Evolutionary conservation across 371 early-diverging fungal genomes (phyloP), one percentile per base, ranked within the genome.

Genomic region (Smittium culicis): DNA sequence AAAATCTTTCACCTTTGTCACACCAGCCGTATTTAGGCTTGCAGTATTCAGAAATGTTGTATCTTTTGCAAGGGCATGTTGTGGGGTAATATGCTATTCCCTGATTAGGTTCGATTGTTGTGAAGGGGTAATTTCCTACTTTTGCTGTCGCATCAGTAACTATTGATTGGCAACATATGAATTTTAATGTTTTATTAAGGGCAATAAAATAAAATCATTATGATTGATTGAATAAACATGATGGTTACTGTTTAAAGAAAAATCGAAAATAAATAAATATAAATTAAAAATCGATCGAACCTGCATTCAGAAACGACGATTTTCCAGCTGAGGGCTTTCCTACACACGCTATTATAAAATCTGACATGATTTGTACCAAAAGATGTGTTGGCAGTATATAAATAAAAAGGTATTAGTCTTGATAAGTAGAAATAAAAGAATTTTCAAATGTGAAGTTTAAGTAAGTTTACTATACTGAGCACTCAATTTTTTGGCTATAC

Each of bases 81-180:
- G 86, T 71, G 20, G 83, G 83, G 56, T 86, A 80, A 73, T 89
- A 90, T 0, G 86, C 85, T 35, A 85, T 74, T 54, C 90, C 89
- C 67, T 86, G 82, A 74, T 89, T 89, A 27, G 89, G 88, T 66
- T 85, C 83, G 63, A 90, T 90, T 33, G 90, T 90, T 20, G 90
- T 90, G 75, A 90, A 90, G 1, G 90, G 90, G 66, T 81, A 89
- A 74, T 85, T 88, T 34, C 90, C 90, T 54, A 89, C 90, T 73
- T 90, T 90, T 67, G 90, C 90, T 17, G 83, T 77, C 0, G 90
- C 90, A 70, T 90, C 88, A 8, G 86, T 81, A n/a, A 87, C 87
- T 63, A 33, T 33, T 25, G 14, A 63, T 59, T 83, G 68, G 32
- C 30, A 31, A 45, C 3, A 34, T 31, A 29, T 20, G 61, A 27